A percentile compares a stretch with the other conserved stretches of the same genome.
These are phyloP conservation scores for Scytalidium sp. DNA, from an alignment of 2,329 filamentous ascomycete genomes.

Conservation along the genomic window DNA sequence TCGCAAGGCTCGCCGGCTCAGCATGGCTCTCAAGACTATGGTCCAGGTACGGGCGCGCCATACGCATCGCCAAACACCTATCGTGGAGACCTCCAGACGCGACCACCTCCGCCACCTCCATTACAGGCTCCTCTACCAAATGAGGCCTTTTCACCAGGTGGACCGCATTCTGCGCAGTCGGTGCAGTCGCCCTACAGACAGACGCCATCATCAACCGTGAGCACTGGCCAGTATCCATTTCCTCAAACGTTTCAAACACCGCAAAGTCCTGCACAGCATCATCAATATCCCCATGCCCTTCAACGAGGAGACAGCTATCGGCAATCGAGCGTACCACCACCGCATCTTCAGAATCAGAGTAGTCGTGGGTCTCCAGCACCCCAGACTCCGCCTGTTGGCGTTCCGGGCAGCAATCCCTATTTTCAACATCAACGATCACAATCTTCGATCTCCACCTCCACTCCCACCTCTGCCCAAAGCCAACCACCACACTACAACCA, in stretches of 20 bases:
- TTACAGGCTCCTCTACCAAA: constrained; percentile 35
- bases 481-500: constrained; percentile 51
- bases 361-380: constrained; percentile 26
- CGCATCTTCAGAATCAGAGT: constrained; percentile 25
- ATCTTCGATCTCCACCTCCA: constrained; percentile 56
- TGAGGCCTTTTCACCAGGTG: constrained; percentile 40
- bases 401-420: constrained; percentile 28
- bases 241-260: constrained; percentile 25
- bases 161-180: constrained; percentile 30
- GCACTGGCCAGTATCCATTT: constrained; percentile 25
- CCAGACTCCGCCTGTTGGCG: constrained; percentile 29
- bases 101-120: constrained; percentile 34
- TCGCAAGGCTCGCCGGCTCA: constrained; percentile 26
- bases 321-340: constrained; percentile 16
- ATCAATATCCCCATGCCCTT: constrained; percentile 24
- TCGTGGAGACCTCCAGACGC: constrained; percentile 24
- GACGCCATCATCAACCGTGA: constrained; percentile 24
- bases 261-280: constrained; percentile 28
- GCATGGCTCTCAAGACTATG: constrained; percentile 29
- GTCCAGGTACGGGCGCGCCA: constrained; percentile 18
- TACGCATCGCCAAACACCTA: constrained; percentile 29
- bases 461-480: constrained; percentile 60
- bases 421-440: constrained; percentile 47
- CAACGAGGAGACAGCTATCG: constrained; percentile 26
- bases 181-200: constrained; percentile 30